phyloP scores from a whole-genome alignment of 148 eudicot species.

The Silene uniflora region DNA sequence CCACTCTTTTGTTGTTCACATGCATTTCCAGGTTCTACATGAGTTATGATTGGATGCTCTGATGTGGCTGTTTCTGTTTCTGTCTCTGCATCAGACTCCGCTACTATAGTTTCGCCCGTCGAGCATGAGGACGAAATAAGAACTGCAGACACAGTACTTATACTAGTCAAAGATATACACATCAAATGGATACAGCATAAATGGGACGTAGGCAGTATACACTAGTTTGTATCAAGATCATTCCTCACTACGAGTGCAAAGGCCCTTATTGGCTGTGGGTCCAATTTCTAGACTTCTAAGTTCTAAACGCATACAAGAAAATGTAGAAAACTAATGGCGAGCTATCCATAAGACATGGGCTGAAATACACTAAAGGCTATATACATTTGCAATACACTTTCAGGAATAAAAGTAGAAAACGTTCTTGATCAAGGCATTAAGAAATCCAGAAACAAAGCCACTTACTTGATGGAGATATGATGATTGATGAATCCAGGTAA shows the following conservation, averaged over 20 bases:
- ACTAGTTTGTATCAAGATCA: background rate
- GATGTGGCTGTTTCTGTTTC: constrained; percentile 81
- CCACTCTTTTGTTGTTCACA: constrained; percentile 9
- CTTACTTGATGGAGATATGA: constrained; percentile 74
- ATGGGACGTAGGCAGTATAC: background rate
- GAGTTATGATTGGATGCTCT: constrained; percentile 27
- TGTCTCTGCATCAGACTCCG: constrained; percentile 85
- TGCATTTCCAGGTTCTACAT: constrained; percentile 20
- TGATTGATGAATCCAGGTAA: constrained; percentile 60
- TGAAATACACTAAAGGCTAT: background rate
- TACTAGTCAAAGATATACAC: background rate
- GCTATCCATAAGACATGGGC: background rate
- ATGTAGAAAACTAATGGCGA: background rate
- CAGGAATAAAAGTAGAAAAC: background rate
- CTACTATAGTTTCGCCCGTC: constrained; percentile 94
- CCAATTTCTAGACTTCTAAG: background rate
- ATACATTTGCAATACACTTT: background rate
- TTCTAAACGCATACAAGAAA: background rate
- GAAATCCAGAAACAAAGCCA: constrained; percentile 11
- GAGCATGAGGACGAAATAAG: constrained; percentile 85
- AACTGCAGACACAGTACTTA: constrained; percentile 45
- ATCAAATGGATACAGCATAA: background rate
- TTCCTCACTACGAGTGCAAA: background rate
- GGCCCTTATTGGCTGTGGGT: background rate
- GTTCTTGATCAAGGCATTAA: constrained; percentile 6